Percentiles rank a stretch among this genome's conserved stretches.
These are phyloP conservation scores for Croton laevigatus DNA, from an alignment of 441 rosid genomes.

Conservation along the genomic window DNA sequence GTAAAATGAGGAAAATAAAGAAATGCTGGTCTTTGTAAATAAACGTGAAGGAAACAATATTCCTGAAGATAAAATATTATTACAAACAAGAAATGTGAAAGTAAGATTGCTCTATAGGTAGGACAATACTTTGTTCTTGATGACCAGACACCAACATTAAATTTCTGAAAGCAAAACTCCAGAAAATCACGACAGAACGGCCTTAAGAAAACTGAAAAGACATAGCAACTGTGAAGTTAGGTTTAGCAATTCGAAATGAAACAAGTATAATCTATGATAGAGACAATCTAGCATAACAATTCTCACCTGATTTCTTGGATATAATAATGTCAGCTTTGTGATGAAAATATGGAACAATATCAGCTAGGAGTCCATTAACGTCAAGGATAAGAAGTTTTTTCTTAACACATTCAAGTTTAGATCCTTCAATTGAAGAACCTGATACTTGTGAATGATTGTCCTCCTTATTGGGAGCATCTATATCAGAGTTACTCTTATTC, in stretches of 20 bases:
- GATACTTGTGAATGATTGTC: constrained; percentile 13
- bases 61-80: not conserved
- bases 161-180: constrained; percentile 73
- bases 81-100: not conserved
- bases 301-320: constrained; percentile 54
- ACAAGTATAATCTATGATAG: not conserved
- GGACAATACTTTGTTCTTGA: constrained; percentile 56
- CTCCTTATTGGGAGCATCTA: constrained; percentile 17
- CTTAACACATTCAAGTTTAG: constrained; percentile 15
- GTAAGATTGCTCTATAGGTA: constrained; percentile 8
- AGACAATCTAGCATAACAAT: constrained; percentile 5
- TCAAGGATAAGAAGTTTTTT: constrained; percentile 79
- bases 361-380: constrained; percentile 83
- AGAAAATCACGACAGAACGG: constrained; percentile 72
- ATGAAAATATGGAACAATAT: constrained; percentile 46
- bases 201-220: constrained; percentile 67
- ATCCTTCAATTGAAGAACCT: constrained; percentile 16
- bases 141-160: constrained; percentile 90
- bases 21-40: not conserved
- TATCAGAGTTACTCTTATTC: constrained; percentile 10
- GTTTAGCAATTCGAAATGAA: not conserved
- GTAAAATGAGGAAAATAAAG: constrained; percentile 5
- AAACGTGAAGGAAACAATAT: not conserved
- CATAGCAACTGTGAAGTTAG: constrained; percentile 13
- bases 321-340: constrained; percentile 45